Evolutionary conservation across 139 green algal species (phyloP).

Genomic region (Haematococcus lacustris): DNA sequence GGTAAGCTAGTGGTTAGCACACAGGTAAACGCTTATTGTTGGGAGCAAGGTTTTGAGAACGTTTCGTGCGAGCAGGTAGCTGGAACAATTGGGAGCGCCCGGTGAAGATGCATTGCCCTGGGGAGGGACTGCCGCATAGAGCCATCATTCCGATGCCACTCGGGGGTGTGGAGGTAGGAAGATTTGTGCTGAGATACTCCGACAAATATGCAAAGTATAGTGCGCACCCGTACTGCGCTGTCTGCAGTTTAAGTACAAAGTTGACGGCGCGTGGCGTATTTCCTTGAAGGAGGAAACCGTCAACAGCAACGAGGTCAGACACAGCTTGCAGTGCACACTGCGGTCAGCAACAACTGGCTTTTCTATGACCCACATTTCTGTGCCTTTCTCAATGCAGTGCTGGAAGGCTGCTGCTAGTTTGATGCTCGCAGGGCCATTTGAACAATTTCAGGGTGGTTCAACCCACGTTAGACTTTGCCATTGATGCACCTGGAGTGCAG

Average conservation of each 20-base stretch:
- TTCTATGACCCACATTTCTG: too few species aligned
- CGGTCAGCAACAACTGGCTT: too few species aligned
- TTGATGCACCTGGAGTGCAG: slow-evolving; percentile 14
- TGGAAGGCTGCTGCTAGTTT: too few species aligned
- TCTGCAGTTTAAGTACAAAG: slow-evolving; percentile 12
- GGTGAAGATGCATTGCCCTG: slow-evolving; percentile 9
- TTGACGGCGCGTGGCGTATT: slow-evolving; percentile 7
- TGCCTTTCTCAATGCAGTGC: too few species aligned
- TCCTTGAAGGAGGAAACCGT: slow-evolving; percentile 5
- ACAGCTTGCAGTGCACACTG: too few species aligned
- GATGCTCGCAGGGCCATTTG: slow-evolving; percentile 27
- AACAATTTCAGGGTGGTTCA: slow-evolving; percentile 32
- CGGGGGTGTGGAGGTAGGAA: slow-evolving; percentile 2
- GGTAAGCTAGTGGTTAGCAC: too few species aligned
- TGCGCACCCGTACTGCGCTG: background rate
- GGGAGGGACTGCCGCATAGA: slow-evolving; percentile 2
- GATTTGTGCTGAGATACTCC: background rate
- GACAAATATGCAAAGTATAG: background rate
- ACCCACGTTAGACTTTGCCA: slow-evolving; percentile 17
- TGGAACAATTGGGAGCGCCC: slow-evolving; percentile 11
- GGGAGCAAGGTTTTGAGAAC: background rate
- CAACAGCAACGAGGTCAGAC: slow-evolving; percentile 2
- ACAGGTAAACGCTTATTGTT: too few species aligned
- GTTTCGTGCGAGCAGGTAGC: background rate
- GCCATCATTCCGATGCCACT: slow-evolving; percentile 7